These are phyloP conservation scores for Pelargonium myrrhifolium DNA, from an alignment of 441 rosid genomes.

Conservation along the genomic window DNA sequence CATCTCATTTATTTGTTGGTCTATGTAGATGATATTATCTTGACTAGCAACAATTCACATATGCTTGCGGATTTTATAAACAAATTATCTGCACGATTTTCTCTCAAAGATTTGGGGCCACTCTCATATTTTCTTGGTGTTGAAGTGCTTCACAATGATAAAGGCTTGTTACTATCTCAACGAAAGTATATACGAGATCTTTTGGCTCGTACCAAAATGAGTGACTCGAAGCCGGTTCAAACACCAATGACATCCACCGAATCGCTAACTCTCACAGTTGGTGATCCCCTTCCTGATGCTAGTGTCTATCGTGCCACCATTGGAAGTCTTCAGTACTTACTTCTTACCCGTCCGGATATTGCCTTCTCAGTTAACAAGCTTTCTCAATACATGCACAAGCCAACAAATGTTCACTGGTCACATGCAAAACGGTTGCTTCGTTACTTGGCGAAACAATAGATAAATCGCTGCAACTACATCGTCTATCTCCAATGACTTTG, in stretches of 20 bases:
- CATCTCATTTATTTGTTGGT: not conserved
- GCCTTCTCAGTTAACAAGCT: too few relatives aligned
- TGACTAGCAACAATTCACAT: not conserved
- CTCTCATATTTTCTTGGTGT: not conserved
- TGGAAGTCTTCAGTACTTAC: not conserved
- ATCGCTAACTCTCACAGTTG: not conserved
- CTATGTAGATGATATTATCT: constrained; percentile 1
- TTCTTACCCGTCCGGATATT: not conserved
- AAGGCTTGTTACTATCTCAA: not conserved
- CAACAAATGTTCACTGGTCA: not conserved
- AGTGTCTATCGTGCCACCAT: not conserved
- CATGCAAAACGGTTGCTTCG: not conserved
- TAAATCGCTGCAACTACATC: not conserved
- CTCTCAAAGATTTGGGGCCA: not conserved
- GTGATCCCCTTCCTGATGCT: not conserved
- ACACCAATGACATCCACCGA: not conserved
- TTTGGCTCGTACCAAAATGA: not conserved
- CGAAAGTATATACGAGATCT: not conserved
- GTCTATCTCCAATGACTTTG: not conserved
- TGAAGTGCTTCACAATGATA: not conserved
- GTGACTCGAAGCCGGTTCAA: not conserved
- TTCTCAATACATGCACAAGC: not conserved
- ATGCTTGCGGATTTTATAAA: not conserved
- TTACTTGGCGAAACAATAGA: not conserved
- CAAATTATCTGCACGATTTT: not conserved